A percentile compares a stretch with the other conserved stretches of the same genome.
phyloP scores from a whole-genome alignment of 148 eudicot species.

The Cornus suecica region DNA sequence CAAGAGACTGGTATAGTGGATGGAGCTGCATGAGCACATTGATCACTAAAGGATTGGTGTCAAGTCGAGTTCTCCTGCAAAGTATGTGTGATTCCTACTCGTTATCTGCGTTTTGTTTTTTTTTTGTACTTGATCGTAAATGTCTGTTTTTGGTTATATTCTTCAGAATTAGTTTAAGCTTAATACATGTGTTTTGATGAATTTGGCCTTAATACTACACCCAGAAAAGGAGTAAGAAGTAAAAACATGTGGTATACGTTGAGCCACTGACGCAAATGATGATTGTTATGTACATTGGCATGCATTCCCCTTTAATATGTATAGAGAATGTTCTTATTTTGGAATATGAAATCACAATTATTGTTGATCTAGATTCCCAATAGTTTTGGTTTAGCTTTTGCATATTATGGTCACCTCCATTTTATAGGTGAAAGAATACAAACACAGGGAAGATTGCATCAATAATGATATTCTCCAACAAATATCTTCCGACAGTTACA shows the following conservation, averaged over 20 bases:
- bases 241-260: too few relatives aligned
- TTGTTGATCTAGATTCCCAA: too few relatives aligned
- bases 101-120: background rate
- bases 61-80: conserved; percentile 87
- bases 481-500: too few relatives aligned
- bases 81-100: conserved; percentile 45
- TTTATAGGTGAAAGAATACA: too few relatives aligned
- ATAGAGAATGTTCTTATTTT: background rate
- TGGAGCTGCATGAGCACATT: too few relatives aligned
- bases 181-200: background rate
- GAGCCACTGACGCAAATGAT: background rate
- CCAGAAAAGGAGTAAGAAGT: too few relatives aligned
- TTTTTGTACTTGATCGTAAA: background rate
- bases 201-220: background rate
- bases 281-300: background rate
- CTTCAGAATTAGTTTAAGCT: too few relatives aligned
- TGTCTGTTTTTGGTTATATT: too few relatives aligned
- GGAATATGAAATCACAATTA: background rate
- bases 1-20: conserved; percentile 85
- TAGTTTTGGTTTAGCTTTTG: too few relatives aligned
- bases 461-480: too few relatives aligned
- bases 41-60: conserved; percentile 80
- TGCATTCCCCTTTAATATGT: background rate
- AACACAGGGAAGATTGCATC: too few relatives aligned
- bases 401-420: too few relatives aligned